Conservation (phyloP, 441 rosid species). For the Capsella rubella region DNA sequence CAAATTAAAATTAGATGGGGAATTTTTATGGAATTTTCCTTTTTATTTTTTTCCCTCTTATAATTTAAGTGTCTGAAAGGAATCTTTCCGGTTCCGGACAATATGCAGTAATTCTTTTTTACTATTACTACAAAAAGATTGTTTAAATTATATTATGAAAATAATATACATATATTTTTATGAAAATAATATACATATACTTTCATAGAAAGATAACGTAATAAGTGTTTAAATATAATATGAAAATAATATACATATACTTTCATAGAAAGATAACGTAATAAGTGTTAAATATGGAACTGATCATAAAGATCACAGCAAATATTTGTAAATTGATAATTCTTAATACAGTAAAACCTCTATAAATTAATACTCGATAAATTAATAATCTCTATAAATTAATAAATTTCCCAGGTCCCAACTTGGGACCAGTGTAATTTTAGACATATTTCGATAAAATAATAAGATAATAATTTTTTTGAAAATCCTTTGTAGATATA, state of each 20-base stretch:
- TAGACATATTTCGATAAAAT: too few species aligned
- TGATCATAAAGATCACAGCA: background rate
- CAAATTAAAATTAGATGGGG: too few species aligned
- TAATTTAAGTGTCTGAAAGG: constrained; percentile 2
- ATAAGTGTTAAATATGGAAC: background rate
- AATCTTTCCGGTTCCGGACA: constrained; percentile 26
- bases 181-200: background rate
- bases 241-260: background rate
- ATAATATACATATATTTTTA: background rate
- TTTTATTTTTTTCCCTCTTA: background rate
- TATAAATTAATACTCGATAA: too few species aligned
- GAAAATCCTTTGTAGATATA: too few species aligned
- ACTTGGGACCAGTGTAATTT: too few species aligned
- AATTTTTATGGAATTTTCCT: too few species aligned
- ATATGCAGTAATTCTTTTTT: constrained; percentile 21
- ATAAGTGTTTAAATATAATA: background rate
- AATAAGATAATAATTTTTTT: too few species aligned
- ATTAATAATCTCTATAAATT: too few species aligned
- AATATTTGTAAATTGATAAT: too few species aligned
- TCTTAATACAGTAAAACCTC: too few species aligned
- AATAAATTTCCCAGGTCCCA: too few species aligned
- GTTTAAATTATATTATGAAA: background rate
- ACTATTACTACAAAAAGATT: background rate
- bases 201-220: background rate
- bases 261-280: background rate